phyloP scores from a whole-genome alignment of 768 basidiomycete genomes.

The Amanita polypyramis region DNA sequence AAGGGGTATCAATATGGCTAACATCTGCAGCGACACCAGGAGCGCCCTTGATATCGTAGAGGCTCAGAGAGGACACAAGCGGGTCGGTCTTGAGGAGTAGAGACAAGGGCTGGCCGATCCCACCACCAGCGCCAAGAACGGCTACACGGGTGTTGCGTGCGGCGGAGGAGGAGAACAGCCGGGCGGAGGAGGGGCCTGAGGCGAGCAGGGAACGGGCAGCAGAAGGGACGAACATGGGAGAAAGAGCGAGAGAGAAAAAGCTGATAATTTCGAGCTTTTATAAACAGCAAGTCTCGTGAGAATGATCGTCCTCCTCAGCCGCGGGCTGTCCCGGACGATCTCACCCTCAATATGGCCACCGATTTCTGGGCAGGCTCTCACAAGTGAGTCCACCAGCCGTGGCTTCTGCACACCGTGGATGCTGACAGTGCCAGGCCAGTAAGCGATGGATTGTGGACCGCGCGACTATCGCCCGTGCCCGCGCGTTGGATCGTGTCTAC shows the following conservation, averaged over 20 bases:
- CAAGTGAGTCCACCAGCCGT: slow-evolving; percentile 6
- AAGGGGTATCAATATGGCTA: slow-evolving; percentile 80
- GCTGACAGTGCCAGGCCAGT: slow-evolving; percentile 28
- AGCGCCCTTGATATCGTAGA: slow-evolving; percentile 94
- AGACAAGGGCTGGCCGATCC: slow-evolving; percentile 96
- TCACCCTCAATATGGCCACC: slow-evolving; percentile 10
- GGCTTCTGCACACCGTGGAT: slow-evolving; percentile 1
- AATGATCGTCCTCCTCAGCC: not conserved
- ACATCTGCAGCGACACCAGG: slow-evolving; percentile 97
- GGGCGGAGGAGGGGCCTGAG: slow-evolving; percentile 27
- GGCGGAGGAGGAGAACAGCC: slow-evolving; percentile 69
- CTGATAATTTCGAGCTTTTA: slow-evolving; percentile 5
- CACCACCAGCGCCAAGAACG: slow-evolving; percentile 96
- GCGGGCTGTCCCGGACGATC: not conserved
- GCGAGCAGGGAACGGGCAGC: slow-evolving; percentile 49
- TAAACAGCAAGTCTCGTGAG: not conserved
- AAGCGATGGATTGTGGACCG: slow-evolving; percentile 90
- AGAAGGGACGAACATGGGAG: slow-evolving; percentile 55
- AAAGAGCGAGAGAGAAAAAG: slow-evolving; percentile 12
- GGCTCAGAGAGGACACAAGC: slow-evolving; percentile 70
- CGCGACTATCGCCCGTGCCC: slow-evolving; percentile 60
- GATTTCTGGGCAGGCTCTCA: slow-evolving; percentile 12
- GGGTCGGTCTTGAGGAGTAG: slow-evolving; percentile 91
- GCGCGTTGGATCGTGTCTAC: slow-evolving; percentile 68
- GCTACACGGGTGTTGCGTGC: slow-evolving; percentile 78